These are phyloP conservation scores for Quillaja saponaria DNA, from an alignment of 306 rosid genomes.

Conservation along the genomic window DNA sequence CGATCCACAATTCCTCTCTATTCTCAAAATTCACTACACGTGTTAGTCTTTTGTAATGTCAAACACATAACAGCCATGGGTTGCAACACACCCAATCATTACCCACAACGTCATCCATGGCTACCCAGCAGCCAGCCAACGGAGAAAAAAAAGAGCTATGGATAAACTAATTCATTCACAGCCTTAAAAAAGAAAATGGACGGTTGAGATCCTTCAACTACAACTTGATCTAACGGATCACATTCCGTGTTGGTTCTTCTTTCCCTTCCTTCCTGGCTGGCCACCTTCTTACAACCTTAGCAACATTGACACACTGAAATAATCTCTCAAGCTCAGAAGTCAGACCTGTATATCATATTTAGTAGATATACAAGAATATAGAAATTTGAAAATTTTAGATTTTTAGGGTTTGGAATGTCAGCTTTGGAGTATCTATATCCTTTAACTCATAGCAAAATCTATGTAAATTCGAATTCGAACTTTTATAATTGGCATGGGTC, in stretches of 20 bases:
- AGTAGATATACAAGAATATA: not conserved
- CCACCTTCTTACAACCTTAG: constrained; percentile 23
- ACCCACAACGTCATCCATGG: constrained; percentile 18
- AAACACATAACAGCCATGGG: not conserved
- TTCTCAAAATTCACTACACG: constrained; percentile 5
- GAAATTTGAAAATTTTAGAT: constrained; percentile 28
- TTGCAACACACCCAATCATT: constrained; percentile 8
- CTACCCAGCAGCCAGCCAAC: not conserved
- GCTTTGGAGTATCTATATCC: constrained; percentile 64
- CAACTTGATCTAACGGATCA: constrained; percentile 55
- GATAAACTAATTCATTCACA: too few species aligned
- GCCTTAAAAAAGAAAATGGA: constrained; percentile 3
- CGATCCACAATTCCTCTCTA: constrained; percentile 3
- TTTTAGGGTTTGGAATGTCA: constrained; percentile 49
- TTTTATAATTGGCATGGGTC: constrained; percentile 41
- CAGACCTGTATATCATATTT: not conserved
- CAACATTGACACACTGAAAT: constrained; percentile 30
- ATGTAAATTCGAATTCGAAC: constrained; percentile 47
- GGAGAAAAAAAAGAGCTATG: not conserved
- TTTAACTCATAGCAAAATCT: constrained; percentile 42
- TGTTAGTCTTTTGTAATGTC: too few species aligned
- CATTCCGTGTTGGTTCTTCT: constrained; percentile 24
- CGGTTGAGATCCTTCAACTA: constrained; percentile 39
- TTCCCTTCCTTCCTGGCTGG: constrained; percentile 8
- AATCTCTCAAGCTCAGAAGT: constrained; percentile 27